Conservation (phyloP, 768 basidiomycete genomes). For the Austroboletus eburneus region DNA sequence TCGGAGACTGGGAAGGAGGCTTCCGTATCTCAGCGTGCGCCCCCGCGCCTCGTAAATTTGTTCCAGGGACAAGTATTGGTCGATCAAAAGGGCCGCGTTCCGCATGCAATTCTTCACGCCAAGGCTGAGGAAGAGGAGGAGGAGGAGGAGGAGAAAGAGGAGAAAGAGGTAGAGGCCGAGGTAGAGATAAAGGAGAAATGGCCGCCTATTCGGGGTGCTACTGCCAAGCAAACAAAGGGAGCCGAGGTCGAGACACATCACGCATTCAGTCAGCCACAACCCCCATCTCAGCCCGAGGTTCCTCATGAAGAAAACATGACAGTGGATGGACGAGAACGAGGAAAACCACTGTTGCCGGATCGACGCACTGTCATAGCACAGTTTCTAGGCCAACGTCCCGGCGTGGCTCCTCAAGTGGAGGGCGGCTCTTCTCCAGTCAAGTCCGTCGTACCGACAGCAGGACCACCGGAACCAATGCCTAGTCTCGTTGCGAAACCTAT, state of each 20-base stretch:
- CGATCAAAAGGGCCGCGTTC: constrained; percentile 14
- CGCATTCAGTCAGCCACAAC: constrained; percentile 12
- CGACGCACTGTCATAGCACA: not conserved
- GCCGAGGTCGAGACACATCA: constrained; percentile 5
- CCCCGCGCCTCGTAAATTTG: constrained; percentile 20
- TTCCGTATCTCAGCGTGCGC: constrained; percentile 9
- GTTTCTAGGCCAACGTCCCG: not conserved
- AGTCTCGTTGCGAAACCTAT: not conserved
- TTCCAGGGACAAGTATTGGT: constrained; percentile 18
- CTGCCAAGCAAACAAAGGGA: not conserved
- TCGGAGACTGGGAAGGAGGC: constrained; percentile 7
- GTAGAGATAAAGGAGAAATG: constrained; percentile 2
- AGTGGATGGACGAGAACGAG: not conserved
- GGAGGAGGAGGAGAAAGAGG: not conserved
- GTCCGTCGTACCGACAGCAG: not conserved
- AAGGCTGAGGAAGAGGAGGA: not conserved
- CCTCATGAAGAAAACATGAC: not conserved
- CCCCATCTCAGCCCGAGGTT: not conserved
- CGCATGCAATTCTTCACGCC: constrained; percentile 1
- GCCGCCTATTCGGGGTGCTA: constrained; percentile 13
- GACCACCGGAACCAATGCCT: not conserved
- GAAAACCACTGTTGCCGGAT: not conserved
- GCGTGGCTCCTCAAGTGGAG: not conserved
- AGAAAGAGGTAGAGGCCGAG: too few species aligned
- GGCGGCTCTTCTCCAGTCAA: constrained; percentile 1